Base-by-base conservation (phyloP, 176 grass and related monocot species). In the Lolium rigidum region DNA sequence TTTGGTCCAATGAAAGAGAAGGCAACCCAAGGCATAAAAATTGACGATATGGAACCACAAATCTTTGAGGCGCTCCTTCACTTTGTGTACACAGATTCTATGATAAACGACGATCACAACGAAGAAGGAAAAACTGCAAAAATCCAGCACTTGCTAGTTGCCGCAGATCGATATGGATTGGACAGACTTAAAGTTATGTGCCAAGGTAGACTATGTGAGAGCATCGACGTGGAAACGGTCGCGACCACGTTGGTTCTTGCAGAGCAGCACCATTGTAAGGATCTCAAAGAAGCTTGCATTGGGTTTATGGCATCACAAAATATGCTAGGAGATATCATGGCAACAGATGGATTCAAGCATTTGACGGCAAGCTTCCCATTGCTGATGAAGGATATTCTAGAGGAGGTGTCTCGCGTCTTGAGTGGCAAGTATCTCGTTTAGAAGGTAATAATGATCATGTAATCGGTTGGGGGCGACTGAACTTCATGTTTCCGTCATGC, bases 111-210 rank as follows among this genome's bases (percentile, higher is more conserved):
- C 9, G n/a, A 78, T 3, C 17, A 48, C 1, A 2, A 6, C 74
- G 10, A 22, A 25, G 6, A n/a, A 16, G 55, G 37, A 7, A 12
- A 2, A 1, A 35, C 9, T 0, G 62, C 18, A 0, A 12, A 10
- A 14, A 9, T 71, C 26, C 84, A 86, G 38, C 74, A 51, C 49
- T 15, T 51, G 49, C 52, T 84, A 0, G 60, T 78, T 9, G 87
- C 80, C 3, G 80, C 87, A 0, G 73, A 88, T 47, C 60, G 87
- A 3, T 88, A 83, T 3, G 74, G 63, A 5, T 7, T 88, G 63
- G 43, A 62, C 3, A 71, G 80, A n/a, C 28, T 88, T 11, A 61
- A 12, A 3, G 2, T 41, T 15, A 68, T 83, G 16, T 78, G 80
- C 3, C 80, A 88, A 13, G 51, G 11, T 0, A 60, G 66, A 39